These are phyloP conservation scores for Trichopus zeylanicus DNA, from an alignment of 116 monocot genomes.

Conservation along the genomic window DNA sequence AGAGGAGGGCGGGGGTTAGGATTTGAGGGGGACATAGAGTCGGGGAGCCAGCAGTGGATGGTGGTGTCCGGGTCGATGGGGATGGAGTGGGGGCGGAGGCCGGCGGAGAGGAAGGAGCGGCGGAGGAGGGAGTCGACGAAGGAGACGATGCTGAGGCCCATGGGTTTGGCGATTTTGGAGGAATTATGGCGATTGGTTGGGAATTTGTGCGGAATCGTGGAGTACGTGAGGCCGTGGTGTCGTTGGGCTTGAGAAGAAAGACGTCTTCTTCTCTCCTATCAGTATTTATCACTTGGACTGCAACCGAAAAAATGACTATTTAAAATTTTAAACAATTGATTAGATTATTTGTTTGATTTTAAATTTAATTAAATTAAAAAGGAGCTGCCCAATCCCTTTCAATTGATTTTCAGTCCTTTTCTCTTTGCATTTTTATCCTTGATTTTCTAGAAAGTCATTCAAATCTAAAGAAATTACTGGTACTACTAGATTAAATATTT, in stretches of 20 bases:
- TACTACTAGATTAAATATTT: no score
- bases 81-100: constrained; percentile 22
- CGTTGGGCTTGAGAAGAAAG: not conserved
- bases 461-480: no score
- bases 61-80: constrained; percentile 32
- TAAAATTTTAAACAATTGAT: no score
- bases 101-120: constrained; percentile 26
- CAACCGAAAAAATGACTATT: not conserved
- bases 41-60: constrained; percentile 34
- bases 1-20: constrained; percentile 21
- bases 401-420: no score
- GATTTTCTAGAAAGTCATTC: no score
- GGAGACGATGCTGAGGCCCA: constrained; percentile 15
- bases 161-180: no score
- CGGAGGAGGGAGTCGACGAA: constrained; percentile 16
- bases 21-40: constrained; percentile 6
- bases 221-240: not conserved
- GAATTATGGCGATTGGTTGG: no score
- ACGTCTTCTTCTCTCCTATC: not conserved
- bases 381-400: no score
- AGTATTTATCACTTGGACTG: not conserved
- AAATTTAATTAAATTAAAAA: no score
- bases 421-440: no score
- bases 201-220: not conserved
- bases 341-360: no score